Evolutionary conservation across 805 yeast genomes (phyloP).

Genomic region (Ogataea pini): DNA sequence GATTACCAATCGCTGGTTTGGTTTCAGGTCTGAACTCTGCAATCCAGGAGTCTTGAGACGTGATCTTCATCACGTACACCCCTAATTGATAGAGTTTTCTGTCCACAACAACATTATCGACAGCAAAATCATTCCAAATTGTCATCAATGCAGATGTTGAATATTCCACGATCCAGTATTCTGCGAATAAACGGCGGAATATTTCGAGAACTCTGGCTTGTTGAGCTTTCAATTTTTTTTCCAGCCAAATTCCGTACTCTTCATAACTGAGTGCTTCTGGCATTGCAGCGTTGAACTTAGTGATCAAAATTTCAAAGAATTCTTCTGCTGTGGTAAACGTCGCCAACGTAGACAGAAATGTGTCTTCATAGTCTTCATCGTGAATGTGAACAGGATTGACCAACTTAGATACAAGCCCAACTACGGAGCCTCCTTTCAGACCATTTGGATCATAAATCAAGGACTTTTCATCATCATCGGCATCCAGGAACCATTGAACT

Average conservation of each 20-base stretch:
- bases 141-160: constrained; percentile 44
- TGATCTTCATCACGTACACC: constrained; percentile 22
- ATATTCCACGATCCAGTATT: constrained; percentile 69
- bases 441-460: constrained; percentile 67
- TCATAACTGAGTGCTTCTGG: constrained; percentile 87
- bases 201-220: constrained; percentile 64
- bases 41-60: constrained; percentile 29
- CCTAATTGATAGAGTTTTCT: constrained; percentile 23
- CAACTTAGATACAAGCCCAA: constrained; percentile 75
- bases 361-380: constrained; percentile 58
- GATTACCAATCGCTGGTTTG: constrained; percentile 13
- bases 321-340: constrained; percentile 71
- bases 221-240: constrained; percentile 66
- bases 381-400: constrained; percentile 71
- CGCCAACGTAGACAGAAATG: constrained; percentile 73
- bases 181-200: constrained; percentile 64
- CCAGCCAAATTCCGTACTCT: constrained; percentile 76
- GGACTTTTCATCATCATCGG: constrained; percentile 54
- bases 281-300: constrained; percentile 69
- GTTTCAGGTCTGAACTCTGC: constrained; percentile 23
- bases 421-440: constrained; percentile 80
- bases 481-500: constrained; percentile 71
- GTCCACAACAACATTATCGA: constrained; percentile 16
- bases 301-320: constrained; percentile 57
- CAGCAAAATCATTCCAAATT: constrained; percentile 29